phyloP scores from a whole-genome alignment of 2,329 filamentous ascomycete species.

The Ascochyta pisi region DNA sequence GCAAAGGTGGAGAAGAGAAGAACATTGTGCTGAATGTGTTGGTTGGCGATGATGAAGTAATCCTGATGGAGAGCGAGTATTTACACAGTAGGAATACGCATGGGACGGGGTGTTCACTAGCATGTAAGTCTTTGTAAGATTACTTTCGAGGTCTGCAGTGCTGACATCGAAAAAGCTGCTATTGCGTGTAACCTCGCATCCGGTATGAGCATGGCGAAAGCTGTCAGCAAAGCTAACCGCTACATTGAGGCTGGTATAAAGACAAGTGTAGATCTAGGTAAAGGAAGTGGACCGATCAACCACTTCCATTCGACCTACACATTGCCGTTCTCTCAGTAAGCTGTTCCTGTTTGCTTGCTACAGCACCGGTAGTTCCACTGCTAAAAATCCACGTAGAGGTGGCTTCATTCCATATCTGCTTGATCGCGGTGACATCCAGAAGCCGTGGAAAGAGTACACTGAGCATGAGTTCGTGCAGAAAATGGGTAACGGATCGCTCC shows the following conservation, averaged over 20 bases:
- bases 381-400: constrained; percentile 53
- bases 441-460: constrained; percentile 76
- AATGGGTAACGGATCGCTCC: constrained; percentile 77
- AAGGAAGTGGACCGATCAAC: constrained; percentile 75
- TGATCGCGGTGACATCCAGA: constrained; percentile 73
- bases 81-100: constrained; percentile 82
- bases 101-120: constrained; percentile 92
- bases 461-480: constrained; percentile 82
- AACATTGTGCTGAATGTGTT: constrained; percentile 79
- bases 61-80: constrained; percentile 73
- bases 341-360: constrained; percentile 1
- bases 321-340: constrained; percentile 71
- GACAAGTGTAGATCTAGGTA: constrained; percentile 67
- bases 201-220: constrained; percentile 62
- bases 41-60: constrained; percentile 65
- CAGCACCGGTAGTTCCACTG: not conserved
- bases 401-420: constrained; percentile 86
- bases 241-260: constrained; percentile 77
- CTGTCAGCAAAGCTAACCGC: constrained; percentile 71
- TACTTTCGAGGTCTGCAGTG: not conserved
- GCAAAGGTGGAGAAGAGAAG: constrained; percentile 65
- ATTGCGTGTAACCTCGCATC: constrained; percentile 76
- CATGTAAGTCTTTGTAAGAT: constrained; percentile 64
- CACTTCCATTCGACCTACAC: constrained; percentile 77
- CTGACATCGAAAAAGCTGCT: constrained; percentile 60